Evolutionary conservation across 2,329 filamentous ascomycete species (phyloP), one percentile per base, ranked within the genome.

Genomic region (Fusarium fujikuroi): DNA sequence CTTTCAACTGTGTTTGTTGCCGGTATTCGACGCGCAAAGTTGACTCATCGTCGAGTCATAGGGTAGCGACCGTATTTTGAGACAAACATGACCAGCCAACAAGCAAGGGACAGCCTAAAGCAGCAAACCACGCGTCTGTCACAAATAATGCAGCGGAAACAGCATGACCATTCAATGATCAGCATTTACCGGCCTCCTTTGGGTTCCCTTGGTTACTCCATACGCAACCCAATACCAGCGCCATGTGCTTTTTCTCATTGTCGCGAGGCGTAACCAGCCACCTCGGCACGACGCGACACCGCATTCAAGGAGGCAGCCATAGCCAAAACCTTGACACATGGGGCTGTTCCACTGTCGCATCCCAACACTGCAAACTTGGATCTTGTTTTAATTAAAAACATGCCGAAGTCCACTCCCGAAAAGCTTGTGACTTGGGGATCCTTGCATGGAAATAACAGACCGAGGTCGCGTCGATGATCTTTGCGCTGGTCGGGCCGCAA

Each of bases 351-450:
- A 28, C 21, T 44, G 42, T 43, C 32, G 28, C 37, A 47, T 40
- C 19, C 44, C 12, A 30, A 23, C 30, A n/a, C 37, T 28, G n/a
- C n/a, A 49, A 69, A 52, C 58, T 46, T 52, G 66, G 58, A 40
- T 64, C 39, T 69, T 39, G 32, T 69, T 69, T 69, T 58, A 46
- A 69, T 69, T 69, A 28, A 40, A 52, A 23, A 37, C 21, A 28
- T 12, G 43, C 21, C 16, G 25, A 66, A 60, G 36, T 30, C 50
- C 58, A 69, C 50, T 37, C 43, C 37, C 18, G 50, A 53, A 42
- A 42, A 66, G 53, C 54, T 16, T 53, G 40, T 49, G 65, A 32
- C 65, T 42, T 54, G 56, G 58, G 58, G 39, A 69, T 57, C 66
- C 49, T 42, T 42, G 65, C 25, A 34, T 60, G 28, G 65, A 34